Conservation (phyloP, 495 filamentous ascomycete genomes). For the Mycothermus thermophilus region DNA sequence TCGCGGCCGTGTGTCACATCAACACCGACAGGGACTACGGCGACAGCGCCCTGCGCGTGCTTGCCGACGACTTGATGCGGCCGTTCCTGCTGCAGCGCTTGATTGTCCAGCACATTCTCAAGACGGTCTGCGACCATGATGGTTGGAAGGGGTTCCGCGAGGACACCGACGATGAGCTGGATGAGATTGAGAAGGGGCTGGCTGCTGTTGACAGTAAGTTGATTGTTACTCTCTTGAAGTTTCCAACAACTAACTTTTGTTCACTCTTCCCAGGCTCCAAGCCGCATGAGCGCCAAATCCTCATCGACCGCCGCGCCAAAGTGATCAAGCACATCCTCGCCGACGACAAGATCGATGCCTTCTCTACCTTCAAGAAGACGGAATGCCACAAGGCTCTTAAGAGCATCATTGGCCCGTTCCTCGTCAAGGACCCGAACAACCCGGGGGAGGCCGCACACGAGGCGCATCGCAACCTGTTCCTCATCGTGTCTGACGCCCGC, state of each 20-base stretch:
- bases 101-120: slow-evolving; percentile 16
- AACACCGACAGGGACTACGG: slow-evolving; percentile 7
- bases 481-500: slow-evolving; percentile 15
- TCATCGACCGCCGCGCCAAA: slow-evolving; percentile 14
- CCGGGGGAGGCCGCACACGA: slow-evolving; percentile 2
- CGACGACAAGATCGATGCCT: slow-evolving; percentile 2
- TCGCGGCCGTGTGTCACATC: slow-evolving; percentile 12
- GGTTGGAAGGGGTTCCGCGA: slow-evolving; percentile 14
- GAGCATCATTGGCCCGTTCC: slow-evolving; percentile 8
- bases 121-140: slow-evolving; percentile 12
- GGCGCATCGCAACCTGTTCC: slow-evolving; percentile 18
- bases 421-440: not conserved
- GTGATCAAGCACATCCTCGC: slow-evolving; percentile 8
- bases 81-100: slow-evolving; percentile 20
- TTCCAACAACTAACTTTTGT: not conserved
- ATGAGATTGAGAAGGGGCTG: slow-evolving; percentile 6
- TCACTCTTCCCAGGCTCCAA: slow-evolving; percentile 4
- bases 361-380: slow-evolving; percentile 10
- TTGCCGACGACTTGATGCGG: slow-evolving; percentile 14
- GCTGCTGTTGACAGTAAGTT: slow-evolving; percentile 4
- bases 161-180: slow-evolving; percentile 9
- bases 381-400: slow-evolving; percentile 17
- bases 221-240: not conserved
- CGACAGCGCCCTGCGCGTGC: slow-evolving; percentile 11
- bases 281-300: slow-evolving; percentile 14